Conservation (phyloP, 2,329 filamentous ascomycete genomes). For the Calonectria montana region DNA sequence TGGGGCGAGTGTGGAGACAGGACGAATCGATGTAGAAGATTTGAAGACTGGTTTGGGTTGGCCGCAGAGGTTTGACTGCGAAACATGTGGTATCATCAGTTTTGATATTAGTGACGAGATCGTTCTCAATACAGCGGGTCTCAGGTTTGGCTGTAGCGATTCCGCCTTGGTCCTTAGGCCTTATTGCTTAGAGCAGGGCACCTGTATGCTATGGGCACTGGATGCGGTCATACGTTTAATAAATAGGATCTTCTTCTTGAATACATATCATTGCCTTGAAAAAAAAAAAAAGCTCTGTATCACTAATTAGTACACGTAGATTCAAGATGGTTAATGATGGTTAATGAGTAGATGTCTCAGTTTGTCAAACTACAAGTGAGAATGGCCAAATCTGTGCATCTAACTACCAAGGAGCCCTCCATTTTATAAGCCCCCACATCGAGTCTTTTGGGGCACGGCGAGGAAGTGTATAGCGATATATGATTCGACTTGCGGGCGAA, state of each 20-base stretch:
- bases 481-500: not conserved
- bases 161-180: not conserved
- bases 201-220: not conserved
- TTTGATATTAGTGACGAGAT: not conserved
- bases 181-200: constrained; percentile 2
- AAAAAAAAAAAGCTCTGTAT: not conserved
- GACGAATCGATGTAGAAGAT: not conserved
- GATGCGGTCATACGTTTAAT: not conserved
- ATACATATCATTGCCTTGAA: not conserved
- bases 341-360: not conserved
- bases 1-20: not conserved
- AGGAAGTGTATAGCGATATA: not conserved
- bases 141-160: not conserved
- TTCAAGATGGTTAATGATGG: not conserved
- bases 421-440: too few species aligned
- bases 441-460: too few species aligned
- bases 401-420: not conserved
- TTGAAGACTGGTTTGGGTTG: not conserved
- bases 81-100: constrained; percentile 1
- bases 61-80: constrained; percentile 6
- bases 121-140: not conserved
- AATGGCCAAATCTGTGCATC: not conserved
- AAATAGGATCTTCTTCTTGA: not conserved
- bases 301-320: not conserved
- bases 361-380: not conserved